Evolutionary conservation across 129 eudicot species (phyloP), one percentile per base, ranked within the genome.

Genomic region (Lactuca sativa): DNA sequence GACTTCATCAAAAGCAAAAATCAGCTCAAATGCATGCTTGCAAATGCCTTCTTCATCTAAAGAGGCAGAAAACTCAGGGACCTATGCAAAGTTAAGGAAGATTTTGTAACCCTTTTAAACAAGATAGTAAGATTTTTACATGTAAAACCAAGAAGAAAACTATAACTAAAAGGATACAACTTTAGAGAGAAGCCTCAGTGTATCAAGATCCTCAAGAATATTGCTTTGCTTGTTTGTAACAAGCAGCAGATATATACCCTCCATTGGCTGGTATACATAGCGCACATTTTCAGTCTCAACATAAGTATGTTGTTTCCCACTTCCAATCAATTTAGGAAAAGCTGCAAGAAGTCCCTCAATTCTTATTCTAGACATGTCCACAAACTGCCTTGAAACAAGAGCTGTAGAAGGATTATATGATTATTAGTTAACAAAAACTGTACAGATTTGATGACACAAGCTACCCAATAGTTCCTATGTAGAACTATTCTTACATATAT

Each of bases 301-400:
- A 78, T 81, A 92, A 38, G 96, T 92, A 78, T 92, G 98, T 17
- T 92, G 96, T 71, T 92, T 92, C 74, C 95, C 98, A 53, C 86
- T 89, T 77, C 96, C 98, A 31, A 92, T 84, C 82, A 92, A 77
- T 81, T 89, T 92, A 51, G 96, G 98, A 30, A 92, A 92, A 66
- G 98, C 96, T 72, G 96, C 96, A 78, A 92, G 96, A 75, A 89
- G 95, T 67, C 98, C 96, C 75, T 92, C 96, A 41, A 92, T 86
- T 81, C 98, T 80, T 49, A 86, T 86, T 36, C 98, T 90, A 75
- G 98, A 83, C 98, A 92, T 92, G 64, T 89, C 95, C 47, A 86
- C 88, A 74, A 84, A 92, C 74, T 89, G 98, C 86, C 98, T 89
- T 33, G 96, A 89, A 60, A 89, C 90, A 81, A 92, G 91, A 7